Base-by-base conservation (phyloP, 768 basidiomycete genomes). In the Hemileccinum rubropunctum region DNA sequence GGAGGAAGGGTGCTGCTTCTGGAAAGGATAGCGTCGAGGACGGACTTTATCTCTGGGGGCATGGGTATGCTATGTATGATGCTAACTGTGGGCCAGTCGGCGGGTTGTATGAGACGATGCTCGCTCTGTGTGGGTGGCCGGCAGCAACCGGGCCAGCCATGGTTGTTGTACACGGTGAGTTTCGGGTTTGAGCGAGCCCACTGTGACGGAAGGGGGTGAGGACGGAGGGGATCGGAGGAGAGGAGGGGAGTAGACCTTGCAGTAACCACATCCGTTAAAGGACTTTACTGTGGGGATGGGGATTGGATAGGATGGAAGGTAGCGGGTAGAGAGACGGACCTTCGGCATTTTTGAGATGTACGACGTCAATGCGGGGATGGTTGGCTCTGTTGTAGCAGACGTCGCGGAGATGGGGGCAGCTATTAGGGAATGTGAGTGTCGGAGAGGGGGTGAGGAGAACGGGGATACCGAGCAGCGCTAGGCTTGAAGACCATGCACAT, bases 111-210 rank as follows among this genome's bases (percentile, higher is more conserved):
- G 56, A 77, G 64, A 54, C 77, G 75, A 58, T 78, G 75, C 66
- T 92, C 90, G 47, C 63, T 71, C 15, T 73, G 58, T 26, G 69
- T 70, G 2, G 90, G 90, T 0, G 88, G 73, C n/a, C 88, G 83
- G 74, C 90, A 93, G 73, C 90, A 93, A 34, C 90, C 90, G 36
- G 91, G 91, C 88, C 88, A 92, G 18, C 90, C 90, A 30, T 78
- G 79, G 59, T 91, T 92, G 63, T 77, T 72, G 63, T 79, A 80
- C 15, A 80, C 79, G 28, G 77, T 69, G 45, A 71, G 70, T 62
- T 82, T 83, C 50, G 79, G 80, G 61, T 75, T 78, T 10, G 73
- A 74, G 55, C 77, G 76, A 51, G 87, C 86, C 88, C 88, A 91
- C 89, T 90, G 70, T 44, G 35, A 52, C 44, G 40, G 50, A 55